phyloP scores from a whole-genome alignment of 148 eudicot species.

The Pouteria glomerata region DNA sequence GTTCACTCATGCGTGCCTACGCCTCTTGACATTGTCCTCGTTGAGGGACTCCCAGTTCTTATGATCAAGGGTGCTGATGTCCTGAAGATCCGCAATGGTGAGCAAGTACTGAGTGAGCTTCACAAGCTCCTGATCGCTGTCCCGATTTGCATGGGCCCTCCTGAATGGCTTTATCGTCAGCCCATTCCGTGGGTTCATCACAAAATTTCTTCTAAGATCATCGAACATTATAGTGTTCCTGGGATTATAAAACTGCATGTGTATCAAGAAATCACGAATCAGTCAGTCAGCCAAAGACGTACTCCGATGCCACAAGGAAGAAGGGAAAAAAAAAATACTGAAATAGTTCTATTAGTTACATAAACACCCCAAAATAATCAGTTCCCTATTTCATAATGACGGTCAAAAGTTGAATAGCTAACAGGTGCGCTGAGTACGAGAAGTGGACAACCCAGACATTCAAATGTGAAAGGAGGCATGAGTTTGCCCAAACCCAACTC shows the following conservation, averaged over 20 bases:
- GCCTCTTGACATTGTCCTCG: slow-evolving; percentile 61
- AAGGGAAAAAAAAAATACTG: no score
- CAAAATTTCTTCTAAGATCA: slow-evolving; percentile 83
- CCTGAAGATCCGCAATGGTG: slow-evolving; percentile 82
- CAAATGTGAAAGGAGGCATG: no score
- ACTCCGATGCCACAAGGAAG: background rate
- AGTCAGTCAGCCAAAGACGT: background rate
- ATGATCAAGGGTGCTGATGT: slow-evolving; percentile 72
- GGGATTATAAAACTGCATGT: slow-evolving; percentile 68
- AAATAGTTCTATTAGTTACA: background rate
- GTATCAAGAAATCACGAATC: slow-evolving; percentile 1
- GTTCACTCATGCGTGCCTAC: slow-evolving; percentile 63
- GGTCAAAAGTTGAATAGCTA: no score
- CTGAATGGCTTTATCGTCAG: slow-evolving; percentile 81
- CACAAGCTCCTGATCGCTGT: slow-evolving; percentile 74
- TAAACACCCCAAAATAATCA: background rate
- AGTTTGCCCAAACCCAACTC: no score
- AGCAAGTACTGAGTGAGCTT: slow-evolving; percentile 94
- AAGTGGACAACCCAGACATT: no score
- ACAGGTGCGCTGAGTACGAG: no score
- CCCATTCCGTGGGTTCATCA: slow-evolving; percentile 98
- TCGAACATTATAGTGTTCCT: slow-evolving; percentile 98
- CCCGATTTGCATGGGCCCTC: slow-evolving; percentile 80
- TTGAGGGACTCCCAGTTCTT: slow-evolving; percentile 62
- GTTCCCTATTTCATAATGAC: no score